Conservation (phyloP, 1,284 basidiomycete genomes). For the Volvariella surrecta region DNA sequence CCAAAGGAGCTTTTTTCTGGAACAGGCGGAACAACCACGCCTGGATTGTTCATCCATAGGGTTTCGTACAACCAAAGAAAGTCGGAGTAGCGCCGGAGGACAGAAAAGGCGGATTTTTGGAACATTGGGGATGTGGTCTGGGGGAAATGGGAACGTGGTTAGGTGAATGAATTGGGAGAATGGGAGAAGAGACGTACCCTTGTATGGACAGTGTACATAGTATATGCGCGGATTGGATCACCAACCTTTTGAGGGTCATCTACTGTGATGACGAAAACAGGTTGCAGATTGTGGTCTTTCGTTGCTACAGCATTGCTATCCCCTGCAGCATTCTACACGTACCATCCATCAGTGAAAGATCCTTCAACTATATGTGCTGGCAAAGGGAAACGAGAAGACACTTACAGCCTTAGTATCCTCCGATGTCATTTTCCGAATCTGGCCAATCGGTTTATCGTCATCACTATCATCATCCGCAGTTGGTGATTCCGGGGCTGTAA, state of each 20-base stretch:
- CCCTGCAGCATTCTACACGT: background rate
- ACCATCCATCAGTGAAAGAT: background rate
- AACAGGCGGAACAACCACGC: slow-evolving; percentile 93
- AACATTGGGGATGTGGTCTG: slow-evolving; percentile 81
- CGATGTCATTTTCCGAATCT: slow-evolving; percentile 30
- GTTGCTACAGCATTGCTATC: background rate
- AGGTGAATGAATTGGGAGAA: slow-evolving; percentile 3
- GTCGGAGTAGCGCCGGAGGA: slow-evolving; percentile 92
- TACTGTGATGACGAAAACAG: slow-evolving; percentile 74
- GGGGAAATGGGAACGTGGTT: background rate
- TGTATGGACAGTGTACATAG: slow-evolving; percentile 92
- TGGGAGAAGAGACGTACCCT: slow-evolving; percentile 38
- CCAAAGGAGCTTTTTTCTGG: slow-evolving; percentile 94
- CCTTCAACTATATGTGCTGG: slow-evolving; percentile 15
- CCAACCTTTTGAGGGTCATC: slow-evolving; percentile 93
- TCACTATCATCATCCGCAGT: slow-evolving; percentile 52
- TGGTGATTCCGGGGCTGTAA: too few relatives aligned
- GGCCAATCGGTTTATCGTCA: slow-evolving; percentile 65
- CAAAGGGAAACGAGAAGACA: slow-evolving; percentile 3
- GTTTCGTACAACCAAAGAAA: slow-evolving; percentile 96
- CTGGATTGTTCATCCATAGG: slow-evolving; percentile 88
- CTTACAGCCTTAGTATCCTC: slow-evolving; percentile 13
- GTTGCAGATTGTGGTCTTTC: slow-evolving; percentile 34
- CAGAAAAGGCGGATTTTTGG: slow-evolving; percentile 78
- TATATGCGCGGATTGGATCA: slow-evolving; percentile 85